Conservation (phyloP, 2,329 filamentous ascomycete species). For the Teratosphaeria nubilosa region DNA sequence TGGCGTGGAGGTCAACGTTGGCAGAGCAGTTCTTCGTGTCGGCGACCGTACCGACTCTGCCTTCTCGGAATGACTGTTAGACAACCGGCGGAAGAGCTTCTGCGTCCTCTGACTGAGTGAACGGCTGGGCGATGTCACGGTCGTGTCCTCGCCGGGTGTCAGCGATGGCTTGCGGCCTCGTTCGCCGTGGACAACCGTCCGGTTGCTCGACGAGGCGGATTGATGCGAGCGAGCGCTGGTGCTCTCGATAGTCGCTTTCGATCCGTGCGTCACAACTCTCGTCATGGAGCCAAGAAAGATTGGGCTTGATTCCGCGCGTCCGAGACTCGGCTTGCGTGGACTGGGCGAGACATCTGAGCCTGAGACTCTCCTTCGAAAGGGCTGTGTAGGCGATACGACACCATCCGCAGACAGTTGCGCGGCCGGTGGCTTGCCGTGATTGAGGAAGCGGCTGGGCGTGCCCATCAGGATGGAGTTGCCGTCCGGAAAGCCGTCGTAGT, state of each 20-base stretch:
- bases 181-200: constrained; percentile 13
- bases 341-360: constrained; percentile 14
- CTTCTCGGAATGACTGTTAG: constrained; percentile 12
- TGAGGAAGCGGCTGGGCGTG: constrained; percentile 27
- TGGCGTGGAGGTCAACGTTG: constrained; percentile 15
- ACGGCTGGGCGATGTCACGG: constrained; percentile 14
- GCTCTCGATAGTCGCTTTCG: constrained; percentile 10
- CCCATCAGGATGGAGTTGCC: constrained; percentile 25
- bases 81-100: constrained; percentile 24
- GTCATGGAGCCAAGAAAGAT: constrained; percentile 9
- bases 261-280: constrained; percentile 7
- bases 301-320: constrained; percentile 22
- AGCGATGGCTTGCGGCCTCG: constrained; percentile 1
- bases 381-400: constrained; percentile 7
- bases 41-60: constrained; percentile 1
- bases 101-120: constrained; percentile 21
- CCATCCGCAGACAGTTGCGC: constrained; percentile 11
- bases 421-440: constrained; percentile 14
- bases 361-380: constrained; percentile 14
- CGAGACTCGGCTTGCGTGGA: constrained; percentile 17
- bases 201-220: constrained; percentile 18
- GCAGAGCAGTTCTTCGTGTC: constrained; percentile 12
- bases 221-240: constrained; percentile 12
- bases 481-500: constrained; percentile 24
- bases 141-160: neutral